phyloP scores from a whole-genome alignment of 768 basidiomycete species.

The Auricularia auricula-judae region DNA sequence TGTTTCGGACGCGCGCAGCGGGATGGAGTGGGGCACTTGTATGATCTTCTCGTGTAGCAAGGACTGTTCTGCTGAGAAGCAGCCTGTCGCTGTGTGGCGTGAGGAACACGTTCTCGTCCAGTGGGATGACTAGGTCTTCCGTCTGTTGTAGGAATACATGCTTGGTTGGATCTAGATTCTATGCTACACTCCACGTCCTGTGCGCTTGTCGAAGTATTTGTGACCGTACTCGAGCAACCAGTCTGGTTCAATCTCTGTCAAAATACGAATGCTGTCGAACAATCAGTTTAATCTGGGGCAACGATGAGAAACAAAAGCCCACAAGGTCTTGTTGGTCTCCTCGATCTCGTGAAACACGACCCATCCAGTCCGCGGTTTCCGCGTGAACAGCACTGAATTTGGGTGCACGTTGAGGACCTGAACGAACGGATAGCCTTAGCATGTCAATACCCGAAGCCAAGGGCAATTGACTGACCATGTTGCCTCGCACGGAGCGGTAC shows the following conservation, averaged over 20 bases:
- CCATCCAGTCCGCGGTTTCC: slow-evolving; percentile 86
- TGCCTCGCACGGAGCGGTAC: slow-evolving; percentile 78
- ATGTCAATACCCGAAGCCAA: background rate
- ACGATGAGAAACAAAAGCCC: slow-evolving; percentile 17
- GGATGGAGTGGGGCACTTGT: slow-evolving; percentile 94
- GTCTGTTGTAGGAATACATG: background rate
- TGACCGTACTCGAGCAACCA: slow-evolving; percentile 58
- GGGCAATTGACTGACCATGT: slow-evolving; percentile 42
- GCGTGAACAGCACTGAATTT: slow-evolving; percentile 85
- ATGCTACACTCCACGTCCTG: slow-evolving; percentile 1
- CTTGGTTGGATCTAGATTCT: background rate
- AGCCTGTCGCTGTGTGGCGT: slow-evolving; percentile 41
- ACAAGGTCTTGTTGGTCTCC: slow-evolving; percentile 93
- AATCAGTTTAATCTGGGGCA: background rate
- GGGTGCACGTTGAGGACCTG: slow-evolving; percentile 87
- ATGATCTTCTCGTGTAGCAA: slow-evolving; percentile 79
- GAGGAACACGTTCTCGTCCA: slow-evolving; percentile 71
- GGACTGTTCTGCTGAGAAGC: slow-evolving; percentile 52
- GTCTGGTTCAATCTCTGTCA: slow-evolving; percentile 92
- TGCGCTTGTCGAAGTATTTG: slow-evolving; percentile 28
- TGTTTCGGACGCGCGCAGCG: slow-evolving; percentile 32
- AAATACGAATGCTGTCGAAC: slow-evolving; percentile 62
- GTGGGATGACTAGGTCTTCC: slow-evolving; percentile 35
- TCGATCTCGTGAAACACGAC: slow-evolving; percentile 93
- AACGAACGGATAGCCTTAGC: background rate